phyloP scores from a whole-genome alignment of 345 rosid genomes.

The Arabidopsis suecica region DNA sequence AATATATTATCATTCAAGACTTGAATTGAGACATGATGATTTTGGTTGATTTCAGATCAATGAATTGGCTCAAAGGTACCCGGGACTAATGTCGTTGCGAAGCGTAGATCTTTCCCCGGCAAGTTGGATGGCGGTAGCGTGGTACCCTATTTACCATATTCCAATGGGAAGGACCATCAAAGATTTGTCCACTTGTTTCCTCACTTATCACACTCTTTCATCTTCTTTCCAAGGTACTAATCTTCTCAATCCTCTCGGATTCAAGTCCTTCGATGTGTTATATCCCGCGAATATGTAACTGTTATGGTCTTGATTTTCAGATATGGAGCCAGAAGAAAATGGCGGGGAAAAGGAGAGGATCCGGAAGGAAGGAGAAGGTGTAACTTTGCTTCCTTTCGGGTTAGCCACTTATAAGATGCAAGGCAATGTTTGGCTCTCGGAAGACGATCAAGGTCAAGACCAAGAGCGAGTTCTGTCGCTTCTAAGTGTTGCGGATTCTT shows the following conservation, averaged over 20 bases:
- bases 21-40: slow-evolving; percentile 1
- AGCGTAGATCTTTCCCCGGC: slow-evolving; percentile 99
- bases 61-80: slow-evolving; percentile 70
- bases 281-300: background rate
- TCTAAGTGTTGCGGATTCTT: slow-evolving; percentile 92
- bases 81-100: slow-evolving; percentile 88
- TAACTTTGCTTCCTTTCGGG: slow-evolving; percentile 83
- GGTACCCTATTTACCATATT: slow-evolving; percentile 98
- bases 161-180: slow-evolving; percentile 99
- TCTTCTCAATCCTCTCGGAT: background rate
- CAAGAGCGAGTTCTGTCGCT: slow-evolving; percentile 82
- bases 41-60: slow-evolving; percentile 63
- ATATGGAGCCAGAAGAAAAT: slow-evolving; percentile 79
- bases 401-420: slow-evolving; percentile 99
- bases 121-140: slow-evolving; percentile 99
- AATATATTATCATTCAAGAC: slow-evolving; percentile 1
- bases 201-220: slow-evolving; percentile 94
- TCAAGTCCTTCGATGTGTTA: background rate
- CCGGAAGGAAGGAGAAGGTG: slow-evolving; percentile 66
- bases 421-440: slow-evolving; percentile 89
- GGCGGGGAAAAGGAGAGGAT: slow-evolving; percentile 58
- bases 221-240: slow-evolving; percentile 89
- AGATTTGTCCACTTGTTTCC: slow-evolving; percentile 96
- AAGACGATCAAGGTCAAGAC: slow-evolving; percentile 71
- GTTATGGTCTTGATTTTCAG: slow-evolving; percentile 39